A percentile compares a stretch with the other conserved stretches of the same genome.
These are phyloP conservation scores for Bothriochloa decipiens DNA, from an alignment of 176 grass and related monocot species.

Conservation along the genomic window DNA sequence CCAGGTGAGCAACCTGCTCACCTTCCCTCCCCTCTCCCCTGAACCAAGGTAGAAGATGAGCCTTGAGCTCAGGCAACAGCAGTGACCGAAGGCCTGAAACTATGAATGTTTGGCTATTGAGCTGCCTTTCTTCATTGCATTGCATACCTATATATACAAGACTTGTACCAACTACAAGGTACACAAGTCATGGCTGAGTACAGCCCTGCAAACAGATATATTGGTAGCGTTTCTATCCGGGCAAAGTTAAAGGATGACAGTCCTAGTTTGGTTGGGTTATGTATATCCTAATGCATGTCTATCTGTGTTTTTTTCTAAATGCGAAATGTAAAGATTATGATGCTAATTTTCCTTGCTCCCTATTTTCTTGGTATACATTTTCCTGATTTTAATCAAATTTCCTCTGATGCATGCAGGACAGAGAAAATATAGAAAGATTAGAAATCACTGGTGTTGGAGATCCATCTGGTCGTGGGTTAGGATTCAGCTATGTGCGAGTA, in stretches of 20 bases:
- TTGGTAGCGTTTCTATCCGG: background rate
- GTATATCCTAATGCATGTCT: slow-evolving; percentile 3
- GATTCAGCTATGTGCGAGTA: slow-evolving; percentile 93
- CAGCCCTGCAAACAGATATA: background rate
- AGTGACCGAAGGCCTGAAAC: no score
- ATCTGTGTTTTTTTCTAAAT: slow-evolving; percentile 8
- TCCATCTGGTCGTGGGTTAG: slow-evolving; percentile 92
- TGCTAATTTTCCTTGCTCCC: slow-evolving; percentile 5
- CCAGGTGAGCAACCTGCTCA: no score
- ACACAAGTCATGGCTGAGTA: no score
- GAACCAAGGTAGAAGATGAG: no score
- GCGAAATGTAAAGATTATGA: background rate
- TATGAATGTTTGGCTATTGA: no score
- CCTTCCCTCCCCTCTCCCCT: no score
- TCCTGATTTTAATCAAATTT: slow-evolving; percentile 12
- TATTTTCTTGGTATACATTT: background rate
- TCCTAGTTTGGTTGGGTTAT: slow-evolving; percentile 4
- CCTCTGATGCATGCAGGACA: slow-evolving; percentile 56
- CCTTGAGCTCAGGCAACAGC: no score
- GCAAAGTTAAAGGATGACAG: background rate
- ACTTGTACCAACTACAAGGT: no score
- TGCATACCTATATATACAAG: no score
- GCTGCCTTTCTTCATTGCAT: no score
- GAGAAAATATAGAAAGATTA: slow-evolving; percentile 90
- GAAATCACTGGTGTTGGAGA: slow-evolving; percentile 94